These are phyloP conservation scores for Penicillium sp. DNA, from an alignment of 2,329 filamentous ascomycete genomes.

Conservation along the genomic window DNA sequence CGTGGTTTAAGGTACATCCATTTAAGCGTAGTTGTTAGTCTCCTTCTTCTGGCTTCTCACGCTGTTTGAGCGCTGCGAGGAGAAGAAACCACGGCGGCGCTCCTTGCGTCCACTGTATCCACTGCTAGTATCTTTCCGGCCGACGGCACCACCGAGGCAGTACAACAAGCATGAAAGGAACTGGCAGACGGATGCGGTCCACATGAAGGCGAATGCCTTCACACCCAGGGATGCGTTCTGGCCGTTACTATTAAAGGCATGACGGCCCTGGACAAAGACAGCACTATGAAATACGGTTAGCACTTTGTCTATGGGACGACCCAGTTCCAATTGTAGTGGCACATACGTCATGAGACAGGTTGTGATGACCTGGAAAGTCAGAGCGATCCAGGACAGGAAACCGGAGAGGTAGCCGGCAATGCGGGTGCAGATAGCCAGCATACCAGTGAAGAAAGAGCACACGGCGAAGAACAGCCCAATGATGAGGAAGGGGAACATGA, in stretches of 20 bases:
- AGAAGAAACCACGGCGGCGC: conserved; percentile 40
- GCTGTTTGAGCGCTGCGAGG: conserved; percentile 28
- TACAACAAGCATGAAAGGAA: conserved; percentile 57
- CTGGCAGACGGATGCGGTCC: conserved; percentile 55
- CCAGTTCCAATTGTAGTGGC: background rate
- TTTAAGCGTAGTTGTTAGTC: conserved; percentile 20
- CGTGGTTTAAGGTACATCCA: background rate
- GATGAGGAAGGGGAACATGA: conserved; percentile 89
- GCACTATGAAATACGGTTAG: conserved; percentile 44
- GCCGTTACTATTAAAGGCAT: conserved; percentile 52
- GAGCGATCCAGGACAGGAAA: conserved; percentile 51
- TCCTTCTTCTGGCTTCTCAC: conserved; percentile 30
- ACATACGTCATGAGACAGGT: conserved; percentile 63
- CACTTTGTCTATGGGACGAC: background rate
- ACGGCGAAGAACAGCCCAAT: conserved; percentile 74
- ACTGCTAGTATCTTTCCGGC: conserved; percentile 22
- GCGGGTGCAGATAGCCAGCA: conserved; percentile 51
- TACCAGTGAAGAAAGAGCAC: conserved; percentile 45
- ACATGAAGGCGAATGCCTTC: conserved; percentile 62
- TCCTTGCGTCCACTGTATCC: conserved; percentile 39
- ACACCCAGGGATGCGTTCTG: conserved; percentile 52
- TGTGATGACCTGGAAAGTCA: conserved; percentile 58
- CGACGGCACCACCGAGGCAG: conserved; percentile 49
- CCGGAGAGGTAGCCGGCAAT: conserved; percentile 52
- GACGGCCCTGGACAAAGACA: conserved; percentile 57